phyloP scores from a whole-genome alignment of 106 monocot genomes.

The Xerophyta viscosa region DNA sequence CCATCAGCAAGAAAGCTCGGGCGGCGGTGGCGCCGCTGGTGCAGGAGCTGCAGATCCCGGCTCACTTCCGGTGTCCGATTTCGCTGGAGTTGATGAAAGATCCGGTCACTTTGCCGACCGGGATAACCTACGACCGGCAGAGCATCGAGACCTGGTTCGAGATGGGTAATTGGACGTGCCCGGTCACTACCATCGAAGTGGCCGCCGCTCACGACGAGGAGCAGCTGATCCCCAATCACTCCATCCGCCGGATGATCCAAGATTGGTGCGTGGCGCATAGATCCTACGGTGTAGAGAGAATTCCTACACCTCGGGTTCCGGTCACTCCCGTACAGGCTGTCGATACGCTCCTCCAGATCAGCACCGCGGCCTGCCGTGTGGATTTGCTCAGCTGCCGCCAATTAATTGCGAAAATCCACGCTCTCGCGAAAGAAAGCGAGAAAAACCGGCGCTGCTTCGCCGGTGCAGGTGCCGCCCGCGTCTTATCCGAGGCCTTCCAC shows the following conservation, averaged over 20 bases:
- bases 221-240: constrained; percentile 40
- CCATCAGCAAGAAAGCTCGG: no score
- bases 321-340: constrained; percentile 3
- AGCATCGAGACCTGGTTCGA: constrained; percentile 44
- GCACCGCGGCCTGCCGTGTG: not conserved
- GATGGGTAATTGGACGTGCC: constrained; percentile 20
- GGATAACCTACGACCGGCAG: constrained; percentile 41
- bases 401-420: constrained; percentile 17
- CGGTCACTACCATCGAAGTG: constrained; percentile 17
- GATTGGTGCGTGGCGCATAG: constrained; percentile 57
- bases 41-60: constrained; percentile 12
- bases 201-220: not conserved
- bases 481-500: constrained; percentile 15
- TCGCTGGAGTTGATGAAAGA: constrained; percentile 45
- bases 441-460: constrained; percentile 23
- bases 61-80: constrained; percentile 36
- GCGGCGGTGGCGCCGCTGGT: not conserved
- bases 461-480: constrained; percentile 13
- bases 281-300: constrained; percentile 23
- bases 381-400: constrained; percentile 11
- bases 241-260: constrained; percentile 42
- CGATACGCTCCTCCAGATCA: constrained; percentile 11
- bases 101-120: constrained; percentile 29
- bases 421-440: constrained; percentile 30
- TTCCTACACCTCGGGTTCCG: constrained; percentile 41